A percentile compares a stretch with the other conserved stretches of the same genome.
Conservation (phyloP, 2,329 filamentous ascomycete species). For the Neofusicoccum kwambonambiense region DNA sequence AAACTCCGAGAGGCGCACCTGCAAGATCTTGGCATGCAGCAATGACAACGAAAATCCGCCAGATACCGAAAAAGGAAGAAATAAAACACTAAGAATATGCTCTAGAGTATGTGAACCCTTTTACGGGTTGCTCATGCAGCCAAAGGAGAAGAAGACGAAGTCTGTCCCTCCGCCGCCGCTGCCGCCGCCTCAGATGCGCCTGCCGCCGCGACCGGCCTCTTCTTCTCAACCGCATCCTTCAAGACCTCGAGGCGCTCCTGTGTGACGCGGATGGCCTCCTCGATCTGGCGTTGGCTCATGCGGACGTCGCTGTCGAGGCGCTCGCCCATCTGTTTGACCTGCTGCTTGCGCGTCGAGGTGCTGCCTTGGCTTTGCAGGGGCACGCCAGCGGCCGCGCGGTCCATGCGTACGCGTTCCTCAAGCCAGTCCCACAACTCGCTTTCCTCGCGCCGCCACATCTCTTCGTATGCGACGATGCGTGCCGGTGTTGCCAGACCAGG, state of each 20-base stretch:
- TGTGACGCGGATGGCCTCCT: conserved; percentile 79
- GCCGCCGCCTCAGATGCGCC: conserved; percentile 65
- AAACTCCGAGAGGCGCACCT: not conserved
- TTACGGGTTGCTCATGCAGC: not conserved
- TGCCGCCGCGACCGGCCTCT: conserved; percentile 30
- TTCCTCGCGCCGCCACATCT: conserved; percentile 87
- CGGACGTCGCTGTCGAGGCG: conserved; percentile 52
- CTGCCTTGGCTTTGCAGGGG: not conserved
- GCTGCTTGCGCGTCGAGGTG: conserved; percentile 27
- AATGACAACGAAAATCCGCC: not conserved
- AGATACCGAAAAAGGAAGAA: not conserved
- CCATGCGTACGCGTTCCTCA: conserved; percentile 78
- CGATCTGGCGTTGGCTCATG: conserved; percentile 72
- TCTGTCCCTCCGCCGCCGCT: conserved; percentile 65
- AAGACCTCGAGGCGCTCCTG: conserved; percentile 79
- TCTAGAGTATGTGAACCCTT: not conserved
- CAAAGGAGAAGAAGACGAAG: conserved; percentile 20
- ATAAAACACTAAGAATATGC: not conserved
- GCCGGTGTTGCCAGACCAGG: conserved; percentile 54
- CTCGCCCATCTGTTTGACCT: conserved; percentile 53
- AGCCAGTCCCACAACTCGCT: conserved; percentile 91
- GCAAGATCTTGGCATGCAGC: not conserved
- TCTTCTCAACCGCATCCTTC: conserved; percentile 64
- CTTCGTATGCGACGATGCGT: conserved; percentile 80
- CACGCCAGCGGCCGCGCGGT: conserved; percentile 43